A percentile compares a stretch with the other conserved stretches of the same genome.
phyloP scores from a whole-genome alignment of 768 basidiomycete genomes.

The Cyclocybe aegerita region DNA sequence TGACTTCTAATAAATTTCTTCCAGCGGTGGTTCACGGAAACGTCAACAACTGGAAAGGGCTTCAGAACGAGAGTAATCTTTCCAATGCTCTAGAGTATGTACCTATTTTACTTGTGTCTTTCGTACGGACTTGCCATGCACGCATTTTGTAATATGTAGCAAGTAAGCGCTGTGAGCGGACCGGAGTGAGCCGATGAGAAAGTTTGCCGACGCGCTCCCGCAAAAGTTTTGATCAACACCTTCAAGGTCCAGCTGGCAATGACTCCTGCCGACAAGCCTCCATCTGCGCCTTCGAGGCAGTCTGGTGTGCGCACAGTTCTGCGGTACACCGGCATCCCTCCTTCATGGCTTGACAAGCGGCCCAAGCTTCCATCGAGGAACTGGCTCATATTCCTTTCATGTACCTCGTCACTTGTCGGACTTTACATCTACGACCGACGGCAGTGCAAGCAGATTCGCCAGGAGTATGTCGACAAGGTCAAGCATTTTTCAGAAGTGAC shows the following conservation, averaged over 20 bases:
- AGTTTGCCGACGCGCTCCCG: no score
- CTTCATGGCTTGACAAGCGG: constrained; percentile 80
- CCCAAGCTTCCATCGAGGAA: constrained; percentile 89
- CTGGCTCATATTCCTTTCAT: constrained; percentile 88
- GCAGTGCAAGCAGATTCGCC: constrained; percentile 75
- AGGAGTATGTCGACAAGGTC: constrained; percentile 80
- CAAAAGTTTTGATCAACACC: no score
- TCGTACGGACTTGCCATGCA: background rate
- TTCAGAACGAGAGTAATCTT: constrained; percentile 33
- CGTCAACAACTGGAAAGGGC: constrained; percentile 69
- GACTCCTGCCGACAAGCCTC: constrained; percentile 22
- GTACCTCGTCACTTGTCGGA: constrained; percentile 69
- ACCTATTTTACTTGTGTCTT: constrained; percentile 3
- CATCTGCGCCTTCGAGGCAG: constrained; percentile 20
- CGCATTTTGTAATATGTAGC: constrained; percentile 5
- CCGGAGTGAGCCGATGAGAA: no score
- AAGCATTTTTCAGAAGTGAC: constrained; percentile 71
- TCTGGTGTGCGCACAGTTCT: constrained; percentile 66
- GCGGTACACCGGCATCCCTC: constrained; percentile 65
- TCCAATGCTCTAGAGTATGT: no score
- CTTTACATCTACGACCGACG: constrained; percentile 85
- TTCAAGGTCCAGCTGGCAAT: constrained; percentile 16
- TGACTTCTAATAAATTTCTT: constrained; percentile 2
- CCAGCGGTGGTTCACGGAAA: constrained; percentile 61
- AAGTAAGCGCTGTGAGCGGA: background rate